These are phyloP conservation scores for Capsella bursapastoris DNA, from an alignment of 345 rosid species.

Conservation along the genomic window DNA sequence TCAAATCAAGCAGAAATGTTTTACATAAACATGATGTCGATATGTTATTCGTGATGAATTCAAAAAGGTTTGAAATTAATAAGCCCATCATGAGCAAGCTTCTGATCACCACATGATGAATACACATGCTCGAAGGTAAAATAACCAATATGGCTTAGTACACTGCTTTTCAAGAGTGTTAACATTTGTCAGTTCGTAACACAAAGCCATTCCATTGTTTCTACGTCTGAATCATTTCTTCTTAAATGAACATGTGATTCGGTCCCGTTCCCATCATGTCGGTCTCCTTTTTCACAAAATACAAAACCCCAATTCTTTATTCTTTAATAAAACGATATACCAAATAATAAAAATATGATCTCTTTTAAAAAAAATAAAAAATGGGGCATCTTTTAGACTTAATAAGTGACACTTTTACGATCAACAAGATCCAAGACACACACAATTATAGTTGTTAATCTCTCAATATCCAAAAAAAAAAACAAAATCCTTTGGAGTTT, in stretches of 20 bases:
- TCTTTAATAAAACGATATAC: no score
- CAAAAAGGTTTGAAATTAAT: not conserved
- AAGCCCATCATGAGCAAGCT: not conserved
- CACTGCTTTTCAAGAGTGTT: not conserved
- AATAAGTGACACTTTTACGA: not conserved
- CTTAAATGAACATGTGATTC: constrained; percentile 32
- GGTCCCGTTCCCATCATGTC: constrained; percentile 32
- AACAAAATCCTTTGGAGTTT: constrained; percentile 3
- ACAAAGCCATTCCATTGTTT: constrained; percentile 7
- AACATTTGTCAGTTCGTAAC: constrained; percentile 17
- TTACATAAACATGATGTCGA: not conserved
- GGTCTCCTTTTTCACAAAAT: constrained; percentile 21
- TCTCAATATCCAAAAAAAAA: not conserved
- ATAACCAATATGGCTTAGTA: not conserved
- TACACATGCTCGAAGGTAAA: not conserved
- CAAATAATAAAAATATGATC: no score
- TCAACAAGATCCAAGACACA: constrained; percentile 17
- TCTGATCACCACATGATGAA: not conserved
- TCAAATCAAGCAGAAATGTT: not conserved
- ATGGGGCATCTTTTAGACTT: not conserved
- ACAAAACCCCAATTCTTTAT: not conserved
- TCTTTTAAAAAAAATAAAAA: no score
- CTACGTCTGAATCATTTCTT: constrained; percentile 19
- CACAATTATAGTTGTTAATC: not conserved
- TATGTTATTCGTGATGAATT: not conserved